A percentile compares a stretch with the other conserved stretches of the same genome.
Evolutionary conservation across 1,139 yeast species (phyloP).

Genomic region (Martiniozyma asiatica): DNA sequence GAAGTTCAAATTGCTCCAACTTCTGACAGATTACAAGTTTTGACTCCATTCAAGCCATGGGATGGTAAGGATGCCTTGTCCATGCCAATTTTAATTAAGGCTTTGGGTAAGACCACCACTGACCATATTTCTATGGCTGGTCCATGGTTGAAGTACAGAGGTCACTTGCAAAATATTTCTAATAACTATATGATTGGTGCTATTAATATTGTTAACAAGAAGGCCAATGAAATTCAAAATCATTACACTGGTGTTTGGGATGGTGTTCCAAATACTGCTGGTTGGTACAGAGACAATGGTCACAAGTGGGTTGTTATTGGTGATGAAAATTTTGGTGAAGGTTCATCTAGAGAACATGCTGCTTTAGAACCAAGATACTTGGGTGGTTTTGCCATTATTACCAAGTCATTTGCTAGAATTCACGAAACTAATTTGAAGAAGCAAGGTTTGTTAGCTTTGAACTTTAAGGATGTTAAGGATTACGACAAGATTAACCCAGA

Average conservation of each 20-base stretch:
- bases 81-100: conserved; percentile 92
- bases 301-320: conserved; percentile 96
- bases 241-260: conserved; percentile 82
- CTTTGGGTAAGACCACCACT: conserved; percentile 96
- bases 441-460: conserved; percentile 96
- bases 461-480: conserved; percentile 78
- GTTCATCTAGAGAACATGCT: conserved; percentile 99
- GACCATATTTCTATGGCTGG: conserved; percentile 99
- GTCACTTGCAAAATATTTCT: conserved; percentile 97
- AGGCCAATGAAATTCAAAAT: conserved; percentile 88
- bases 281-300: conserved; percentile 87
- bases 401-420: conserved; percentile 97
- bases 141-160: conserved; percentile 99
- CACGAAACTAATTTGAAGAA: conserved; percentile 91
- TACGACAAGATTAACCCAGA: conserved; percentile 89
- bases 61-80: conserved; percentile 86
- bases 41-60: conserved; percentile 90
- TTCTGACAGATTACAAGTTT: conserved; percentile 79
- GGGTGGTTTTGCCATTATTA: conserved; percentile 95
- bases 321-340: conserved; percentile 99
- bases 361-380: conserved; percentile 99
- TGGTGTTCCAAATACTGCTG: conserved; percentile 96
- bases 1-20: conserved; percentile 70
- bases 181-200: conserved; percentile 99
- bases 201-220: conserved; percentile 89